phyloP scores from a whole-genome alignment of 257 asterid genomes.

The Thymus mandschuricus region DNA sequence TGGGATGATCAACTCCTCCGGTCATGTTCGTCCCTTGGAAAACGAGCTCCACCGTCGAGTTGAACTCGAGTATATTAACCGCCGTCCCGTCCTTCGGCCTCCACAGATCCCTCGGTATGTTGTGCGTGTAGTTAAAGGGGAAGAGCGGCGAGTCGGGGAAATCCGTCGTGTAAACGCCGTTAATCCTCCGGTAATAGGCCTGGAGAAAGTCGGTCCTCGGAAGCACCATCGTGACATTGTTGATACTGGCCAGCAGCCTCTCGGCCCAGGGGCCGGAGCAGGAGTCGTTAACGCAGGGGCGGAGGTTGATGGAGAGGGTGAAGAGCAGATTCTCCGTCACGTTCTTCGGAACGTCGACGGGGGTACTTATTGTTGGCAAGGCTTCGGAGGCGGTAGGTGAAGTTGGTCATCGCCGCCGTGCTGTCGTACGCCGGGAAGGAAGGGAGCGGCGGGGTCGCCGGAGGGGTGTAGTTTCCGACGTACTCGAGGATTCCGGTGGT shows the following conservation, averaged over 20 bases:
- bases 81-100: conserved; percentile 25
- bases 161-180: conserved; percentile 32
- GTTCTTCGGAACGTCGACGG: conserved; percentile 46
- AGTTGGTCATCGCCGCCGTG: conserved; percentile 30
- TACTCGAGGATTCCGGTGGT: conserved; percentile 53
- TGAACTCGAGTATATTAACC: conserved; percentile 41
- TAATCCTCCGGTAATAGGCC: conserved; percentile 44
- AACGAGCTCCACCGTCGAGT: conserved; percentile 52
- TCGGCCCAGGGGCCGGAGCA: conserved; percentile 39
- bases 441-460: conserved; percentile 37
- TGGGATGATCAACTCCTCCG: conserved; percentile 54
- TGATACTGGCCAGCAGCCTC: conserved; percentile 50
- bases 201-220: conserved; percentile 44
- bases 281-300: conserved; percentile 31
- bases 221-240: conserved; percentile 38
- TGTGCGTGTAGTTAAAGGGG: conserved; percentile 40
- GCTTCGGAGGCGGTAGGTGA: conserved; percentile 37
- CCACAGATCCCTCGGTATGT: conserved; percentile 10
- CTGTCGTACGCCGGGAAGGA: conserved; percentile 33
- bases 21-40: conserved; percentile 50
- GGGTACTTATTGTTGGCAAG: conserved; percentile 40
- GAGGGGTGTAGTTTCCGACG: conserved; percentile 40
- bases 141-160: conserved; percentile 50
- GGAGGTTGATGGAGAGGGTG: conserved; percentile 43
- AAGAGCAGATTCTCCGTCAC: conserved; percentile 30